Evolutionary conservation across 768 basidiomycete genomes (phyloP), one percentile per base, ranked within the genome.

Genomic region (Mycena indigotica): DNA sequence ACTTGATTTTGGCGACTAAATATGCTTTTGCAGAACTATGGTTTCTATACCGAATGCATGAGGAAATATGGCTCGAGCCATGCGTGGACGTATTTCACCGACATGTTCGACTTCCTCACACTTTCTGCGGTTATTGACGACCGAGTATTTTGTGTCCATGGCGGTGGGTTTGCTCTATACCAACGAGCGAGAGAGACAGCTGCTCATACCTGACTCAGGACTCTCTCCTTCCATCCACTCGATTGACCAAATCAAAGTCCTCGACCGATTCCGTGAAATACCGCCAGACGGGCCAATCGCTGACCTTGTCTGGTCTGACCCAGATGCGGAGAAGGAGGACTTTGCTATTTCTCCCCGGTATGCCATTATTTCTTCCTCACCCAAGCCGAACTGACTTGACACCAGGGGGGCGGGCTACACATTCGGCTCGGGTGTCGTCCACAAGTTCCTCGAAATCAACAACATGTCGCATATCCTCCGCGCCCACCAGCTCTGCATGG

Each of bases 281-380:
- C 97, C 97, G 40, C 97, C 98, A 66, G 97, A 99, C 73, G 97
- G 97, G 3, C 96, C 97, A 25, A 98, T 99, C 95, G 96, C 96
- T 13, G 97, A 99, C 81, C 83, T 99, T 26, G 97, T 99, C 2
- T 99, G 97, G 97, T 98, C 95, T 44, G 97, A 99, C 82, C 97
- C 97, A 30, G 97, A 99, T 75, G 86, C 93, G 32, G 97, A 99
- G 73, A 99, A 98, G 72, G 97, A 98, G 72, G 97, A 98, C 68
- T 99, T 98, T 70, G 96, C 97, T 26, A 98, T 99, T 74, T 97
- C 95, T 58, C 96, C 96, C 56, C 85, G 96, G 95, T 96, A 62
- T 55, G 83, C 44, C 62, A 57, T 48, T 46, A 41, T 61, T 57
- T 55, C 50, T 58, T 50, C 58, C 52, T 55, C 57, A 39, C 59